These are phyloP conservation scores for Fusarium sambucinum DNA, from an alignment of 2,329 filamentous ascomycete species.

Conservation along the genomic window DNA sequence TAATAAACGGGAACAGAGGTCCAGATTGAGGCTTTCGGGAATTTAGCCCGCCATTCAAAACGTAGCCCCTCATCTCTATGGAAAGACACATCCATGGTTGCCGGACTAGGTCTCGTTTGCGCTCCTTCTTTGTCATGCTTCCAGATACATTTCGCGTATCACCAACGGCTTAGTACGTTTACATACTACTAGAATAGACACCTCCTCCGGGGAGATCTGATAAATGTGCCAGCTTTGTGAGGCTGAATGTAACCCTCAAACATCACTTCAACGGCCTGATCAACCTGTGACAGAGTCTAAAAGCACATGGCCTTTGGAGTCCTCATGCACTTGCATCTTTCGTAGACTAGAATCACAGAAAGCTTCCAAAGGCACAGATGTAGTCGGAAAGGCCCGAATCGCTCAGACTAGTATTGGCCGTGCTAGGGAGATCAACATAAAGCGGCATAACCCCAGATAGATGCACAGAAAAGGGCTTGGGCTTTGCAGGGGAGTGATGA, in stretches of 20 bases:
- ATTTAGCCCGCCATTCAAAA: slow-evolving; percentile 28
- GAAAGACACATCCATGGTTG: slow-evolving; percentile 11
- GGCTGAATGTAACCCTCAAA: neutral
- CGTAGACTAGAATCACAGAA: slow-evolving; percentile 6
- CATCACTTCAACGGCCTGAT: neutral
- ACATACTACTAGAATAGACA: neutral
- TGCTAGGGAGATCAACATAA: slow-evolving; percentile 5
- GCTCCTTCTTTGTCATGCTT: slow-evolving; percentile 18
- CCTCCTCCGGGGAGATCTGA: neutral
- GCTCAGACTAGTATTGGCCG: slow-evolving; percentile 2
- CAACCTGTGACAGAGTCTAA: neutral
- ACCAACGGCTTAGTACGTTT: neutral
- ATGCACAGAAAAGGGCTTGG: slow-evolving; percentile 20
- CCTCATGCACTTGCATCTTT: neutral
- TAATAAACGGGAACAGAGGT: slow-evolving; percentile 1
- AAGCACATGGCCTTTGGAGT: slow-evolving; percentile 1
- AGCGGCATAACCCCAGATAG: neutral
- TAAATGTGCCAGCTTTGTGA: neutral
- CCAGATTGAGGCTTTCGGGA: slow-evolving; percentile 13
- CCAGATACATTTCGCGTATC: slow-evolving; percentile 18
- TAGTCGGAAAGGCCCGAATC: slow-evolving; percentile 9
- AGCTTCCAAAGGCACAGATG: neutral
- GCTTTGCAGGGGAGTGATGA: slow-evolving; percentile 22
- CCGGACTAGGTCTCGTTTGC: slow-evolving; percentile 2
- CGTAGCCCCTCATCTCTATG: slow-evolving; percentile 9